Evolutionary conservation across 345 rosid genomes (phyloP), one percentile per base, ranked within the genome.

Genomic region (Dipteronia sinensis): DNA sequence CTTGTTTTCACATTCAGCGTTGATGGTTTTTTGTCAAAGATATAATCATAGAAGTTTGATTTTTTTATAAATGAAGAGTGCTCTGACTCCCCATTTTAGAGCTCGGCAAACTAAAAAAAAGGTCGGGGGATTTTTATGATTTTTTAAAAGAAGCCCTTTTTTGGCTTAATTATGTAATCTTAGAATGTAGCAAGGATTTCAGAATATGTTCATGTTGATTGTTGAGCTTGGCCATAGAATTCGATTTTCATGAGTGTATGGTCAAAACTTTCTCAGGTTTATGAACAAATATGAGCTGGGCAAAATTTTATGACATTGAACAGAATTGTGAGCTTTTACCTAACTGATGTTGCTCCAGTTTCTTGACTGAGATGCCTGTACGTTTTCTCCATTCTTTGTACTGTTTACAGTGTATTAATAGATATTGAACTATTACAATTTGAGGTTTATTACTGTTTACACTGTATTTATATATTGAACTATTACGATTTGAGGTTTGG

Each of bases 1-100:
- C 20, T 63, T 68, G 61, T 31, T 69, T 49, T 44, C 77, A 62
- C 70, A 47, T 59, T 68, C 51, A 67, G 72, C 83, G 66, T 67
- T 42, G 58, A 29, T 31, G 64, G 66, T 76, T 71, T 34, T 58
- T 49, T 46, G 65, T 63, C n/a, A 23, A 65, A 1, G 20, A 66
- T 47, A 62, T 62, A 64, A 53, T 61, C 49, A n/a, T 6, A 56
- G 62, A 59, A 78, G 70, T 34, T 59, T 49, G 61, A 74, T 19
- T 65, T 65, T 66, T 77, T 42, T 42, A 9, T 42, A 16, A 17
- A 62, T 49, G 75, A 65, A 71, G 73, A 67, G 40, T 47, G 47
- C 23, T 44, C 59, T 8, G 13, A 77, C 42, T 22, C 51, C 20
- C 44, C 53, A 10, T 65, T n/a, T 22, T 3, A 5, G 42, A 3